Evolutionary conservation across 73 alveolate genomes (phyloP).

Genomic region (Symbiodinium pilosum): DNA sequence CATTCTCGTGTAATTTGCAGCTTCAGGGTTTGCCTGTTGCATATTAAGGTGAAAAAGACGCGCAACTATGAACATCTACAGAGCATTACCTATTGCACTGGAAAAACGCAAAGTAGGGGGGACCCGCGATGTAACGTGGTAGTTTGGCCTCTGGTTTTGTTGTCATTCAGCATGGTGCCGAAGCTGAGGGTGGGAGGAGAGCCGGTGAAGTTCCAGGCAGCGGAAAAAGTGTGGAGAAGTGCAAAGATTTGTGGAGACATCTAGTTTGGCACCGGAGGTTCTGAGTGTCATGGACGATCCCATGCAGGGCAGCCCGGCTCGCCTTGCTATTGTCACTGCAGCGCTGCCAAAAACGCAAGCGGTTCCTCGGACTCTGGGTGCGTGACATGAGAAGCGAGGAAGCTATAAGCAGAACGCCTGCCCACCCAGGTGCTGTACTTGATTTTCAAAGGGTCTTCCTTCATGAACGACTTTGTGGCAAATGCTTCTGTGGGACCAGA

Average conservation of each 20-base stretch:
- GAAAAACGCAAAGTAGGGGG: too few species aligned
- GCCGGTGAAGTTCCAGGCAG: constrained; percentile 83
- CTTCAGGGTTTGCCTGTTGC: too few species aligned
- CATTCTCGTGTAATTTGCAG: not conserved
- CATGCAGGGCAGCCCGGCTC: constrained; percentile 76
- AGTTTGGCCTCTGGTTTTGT: not conserved
- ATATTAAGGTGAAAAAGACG: too few species aligned
- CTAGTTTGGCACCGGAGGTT: not conserved
- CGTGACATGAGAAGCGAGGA: too few species aligned
- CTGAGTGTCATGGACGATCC: constrained; percentile 89
- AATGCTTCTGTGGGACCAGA: constrained; percentile 86
- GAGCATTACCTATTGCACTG: not conserved
- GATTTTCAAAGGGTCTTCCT: constrained; percentile 78
- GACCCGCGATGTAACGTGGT: too few species aligned
- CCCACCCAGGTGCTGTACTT: constrained; percentile 72
- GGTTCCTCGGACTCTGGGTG: not conserved
- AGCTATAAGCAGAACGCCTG: too few species aligned
- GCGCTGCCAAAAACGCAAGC: not conserved
- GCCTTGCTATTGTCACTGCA: constrained; percentile 64
- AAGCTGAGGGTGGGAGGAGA: constrained; percentile 45
- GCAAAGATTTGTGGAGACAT: not conserved
- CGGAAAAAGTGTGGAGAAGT: too few species aligned
- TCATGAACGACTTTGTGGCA: constrained; percentile 90
- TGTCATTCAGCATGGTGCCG: too few species aligned
- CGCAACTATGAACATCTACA: not conserved